Conservation (phyloP, 768 basidiomycete species). For the Rhodosporidiobolus odoratus region DNA sequence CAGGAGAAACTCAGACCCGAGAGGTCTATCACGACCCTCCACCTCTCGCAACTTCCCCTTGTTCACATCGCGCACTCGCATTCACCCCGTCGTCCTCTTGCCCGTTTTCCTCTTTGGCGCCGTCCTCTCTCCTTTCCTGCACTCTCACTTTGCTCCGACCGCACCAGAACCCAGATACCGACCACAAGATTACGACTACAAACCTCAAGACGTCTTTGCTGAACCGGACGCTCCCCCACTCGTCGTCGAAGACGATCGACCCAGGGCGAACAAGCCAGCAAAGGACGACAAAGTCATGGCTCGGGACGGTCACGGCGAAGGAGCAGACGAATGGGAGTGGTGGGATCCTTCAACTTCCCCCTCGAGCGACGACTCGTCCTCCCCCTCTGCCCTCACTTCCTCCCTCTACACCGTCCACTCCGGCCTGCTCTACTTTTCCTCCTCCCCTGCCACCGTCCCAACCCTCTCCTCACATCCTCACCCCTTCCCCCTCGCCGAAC, state of each 20-base stretch:
- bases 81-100: constrained; percentile 35
- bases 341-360: constrained; percentile 13
- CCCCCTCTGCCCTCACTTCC: constrained; percentile 6
- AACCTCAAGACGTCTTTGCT: neutral
- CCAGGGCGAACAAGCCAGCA: neutral
- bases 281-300: neutral
- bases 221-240: constrained; percentile 26
- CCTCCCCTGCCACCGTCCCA: neutral
- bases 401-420: constrained; percentile 8
- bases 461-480: neutral
- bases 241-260: neutral
- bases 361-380: neutral
- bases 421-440: constrained; percentile 22
- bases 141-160: neutral
- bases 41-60: neutral
- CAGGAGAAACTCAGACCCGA: neutral
- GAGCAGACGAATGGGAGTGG: constrained; percentile 22
- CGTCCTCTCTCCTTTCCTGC: constrained; percentile 10
- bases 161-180: constrained; percentile 20
- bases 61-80: constrained; percentile 16
- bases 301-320: constrained; percentile 2
- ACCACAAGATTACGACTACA: constrained; percentile 6
- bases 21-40: neutral
- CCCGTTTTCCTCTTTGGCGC: constrained; percentile 37
- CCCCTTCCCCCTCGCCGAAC: constrained; percentile 1